Base-by-base conservation (phyloP, 2,329 filamentous ascomycete genomes). In the Aspergillus unguis region DNA sequence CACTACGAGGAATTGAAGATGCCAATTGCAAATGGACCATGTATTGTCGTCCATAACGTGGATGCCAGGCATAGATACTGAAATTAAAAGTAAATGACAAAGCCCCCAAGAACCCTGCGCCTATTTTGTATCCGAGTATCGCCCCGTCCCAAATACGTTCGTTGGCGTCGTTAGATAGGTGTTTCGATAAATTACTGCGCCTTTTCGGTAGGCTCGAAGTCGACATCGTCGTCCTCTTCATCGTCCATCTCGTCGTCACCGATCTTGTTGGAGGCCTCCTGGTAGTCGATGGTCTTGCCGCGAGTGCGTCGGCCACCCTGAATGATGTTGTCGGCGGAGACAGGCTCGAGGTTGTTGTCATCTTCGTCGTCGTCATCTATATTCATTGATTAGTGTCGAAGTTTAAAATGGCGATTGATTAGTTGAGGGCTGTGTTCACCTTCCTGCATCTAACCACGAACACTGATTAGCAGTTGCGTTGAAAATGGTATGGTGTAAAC, bases 261-360 rank as follows among this genome's bases (percentile, higher is more conserved):
- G 29, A 88, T 82, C 73, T 95, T 85, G 74, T 88, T 81, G 27
- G 90, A 90, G 23, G 92, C 92, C 78, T 95, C 91, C 66, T 88
- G 87, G 75, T 90, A 97, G 80, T 97, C 90, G 71, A 97, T 96
- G 67, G 85, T 82, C 74, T 90, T 89, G 69, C 92, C 92, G 67
- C 92, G 92, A 58, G 92, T 97, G 73, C 94, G 92, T 65, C 86
- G 84, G 58, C 86, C 86, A 59, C 80, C 82, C 54, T 77, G 71
- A 68, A 97, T 85, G 71, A 97, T 95, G 81, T 97, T 97, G 71
- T 83, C 83, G 52, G 83, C 78, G 70, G 95, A 90, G 71, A 99
- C 96, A 75, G 92, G 92, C 70, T 95, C 89, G 80, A 96, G 83
- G 73, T 88, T 87, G 66, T 90, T 81, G 17, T 66, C 77, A 50